These are phyloP conservation scores for Hemisphaericaspora xylanilytica DNA, from an alignment of 1,139 yeast species.

Conservation along the genomic window DNA sequence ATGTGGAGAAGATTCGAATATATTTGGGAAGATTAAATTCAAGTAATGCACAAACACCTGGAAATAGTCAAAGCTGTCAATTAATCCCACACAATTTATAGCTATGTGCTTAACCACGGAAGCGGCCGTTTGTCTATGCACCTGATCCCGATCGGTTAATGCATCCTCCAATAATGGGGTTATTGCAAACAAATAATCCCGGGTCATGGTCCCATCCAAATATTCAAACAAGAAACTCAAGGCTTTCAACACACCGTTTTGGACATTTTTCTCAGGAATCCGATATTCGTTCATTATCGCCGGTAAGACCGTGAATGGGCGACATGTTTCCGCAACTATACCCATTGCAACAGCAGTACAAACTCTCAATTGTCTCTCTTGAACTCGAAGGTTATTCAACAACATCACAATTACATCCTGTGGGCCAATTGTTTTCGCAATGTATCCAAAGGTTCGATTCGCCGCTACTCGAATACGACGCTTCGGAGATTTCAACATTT, in stretches of 20 bases:
- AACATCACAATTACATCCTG: conserved; percentile 88
- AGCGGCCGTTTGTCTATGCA: conserved; percentile 95
- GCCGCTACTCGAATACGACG: conserved; percentile 83
- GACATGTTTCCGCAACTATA: conserved; percentile 90
- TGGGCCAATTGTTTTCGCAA: conserved; percentile 93
- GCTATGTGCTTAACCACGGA: conserved; percentile 83
- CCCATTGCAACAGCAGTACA: conserved; percentile 99
- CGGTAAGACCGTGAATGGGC: conserved; percentile 94
- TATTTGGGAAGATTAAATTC: conserved; percentile 76
- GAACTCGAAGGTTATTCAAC: conserved; percentile 81
- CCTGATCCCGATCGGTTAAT: conserved; percentile 83
- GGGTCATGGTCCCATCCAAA: conserved; percentile 69
- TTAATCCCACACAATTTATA: conserved; percentile 71
- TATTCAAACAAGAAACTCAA: conserved; percentile 93
- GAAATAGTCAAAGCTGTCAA: conserved; percentile 61
- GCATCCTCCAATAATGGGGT: conserved; percentile 88
- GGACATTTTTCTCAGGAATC: conserved; percentile 90
- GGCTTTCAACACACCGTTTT: conserved; percentile 92
- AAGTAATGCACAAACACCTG: conserved; percentile 60
- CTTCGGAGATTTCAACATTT: conserved; percentile 81
- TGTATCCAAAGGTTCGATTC: conserved; percentile 85
- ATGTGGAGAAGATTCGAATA: conserved; percentile 93
- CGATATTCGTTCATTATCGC: conserved; percentile 95
- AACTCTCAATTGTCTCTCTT: conserved; percentile 93
- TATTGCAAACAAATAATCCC: conserved; percentile 79